These are phyloP conservation scores for Paramecium bursaria DNA, from an alignment of 73 alveolate species.

Conservation along the genomic window DNA sequence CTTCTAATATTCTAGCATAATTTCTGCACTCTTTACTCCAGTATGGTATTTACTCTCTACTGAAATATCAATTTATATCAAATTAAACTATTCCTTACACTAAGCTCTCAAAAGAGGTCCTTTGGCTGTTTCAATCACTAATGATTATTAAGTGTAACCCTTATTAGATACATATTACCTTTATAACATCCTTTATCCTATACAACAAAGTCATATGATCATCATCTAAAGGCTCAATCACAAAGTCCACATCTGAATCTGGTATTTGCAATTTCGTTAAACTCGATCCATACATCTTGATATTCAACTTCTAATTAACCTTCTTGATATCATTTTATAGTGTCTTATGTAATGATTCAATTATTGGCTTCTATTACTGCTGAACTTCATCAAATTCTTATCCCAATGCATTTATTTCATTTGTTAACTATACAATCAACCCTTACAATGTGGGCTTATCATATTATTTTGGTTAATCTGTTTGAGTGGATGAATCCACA, in stretches of 20 bases:
- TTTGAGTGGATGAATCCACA: neutral
- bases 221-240: conserved; percentile 12
- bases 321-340: neutral
- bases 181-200: neutral
- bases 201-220: neutral
- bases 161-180: neutral
- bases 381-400: conserved; percentile 3
- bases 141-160: conserved; percentile 1
- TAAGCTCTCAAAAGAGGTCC: conserved; percentile 1
- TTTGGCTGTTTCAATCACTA: conserved; percentile 44
- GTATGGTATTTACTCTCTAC: neutral
- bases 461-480: neutral
- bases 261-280: neutral
- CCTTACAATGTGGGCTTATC: neutral
- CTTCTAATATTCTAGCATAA: conserved; percentile 36
- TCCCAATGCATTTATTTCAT: conserved; percentile 38
- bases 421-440: conserved; percentile 30
- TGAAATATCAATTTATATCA: conserved; percentile 21
- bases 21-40: neutral
- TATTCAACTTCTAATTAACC: neutral
- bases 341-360: conserved; percentile 4
- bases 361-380: conserved; percentile 23
- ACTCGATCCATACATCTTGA: conserved; percentile 39
- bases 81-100: neutral
- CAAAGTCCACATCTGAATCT: conserved; percentile 52